Evolutionary conservation across 1,139 yeast species (phyloP).

Genomic region (Pichia cactophila): DNA sequence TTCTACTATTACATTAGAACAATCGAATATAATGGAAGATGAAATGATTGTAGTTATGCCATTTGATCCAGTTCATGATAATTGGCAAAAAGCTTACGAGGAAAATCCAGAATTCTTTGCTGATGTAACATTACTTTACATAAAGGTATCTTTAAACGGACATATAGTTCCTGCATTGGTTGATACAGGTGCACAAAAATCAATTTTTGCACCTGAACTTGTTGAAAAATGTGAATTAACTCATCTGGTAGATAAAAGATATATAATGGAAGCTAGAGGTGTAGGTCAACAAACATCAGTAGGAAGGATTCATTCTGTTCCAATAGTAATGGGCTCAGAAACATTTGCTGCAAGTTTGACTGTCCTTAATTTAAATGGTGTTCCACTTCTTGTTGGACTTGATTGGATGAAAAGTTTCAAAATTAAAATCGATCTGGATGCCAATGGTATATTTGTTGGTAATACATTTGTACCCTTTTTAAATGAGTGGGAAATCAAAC

Average conservation of each 20-base stretch:
- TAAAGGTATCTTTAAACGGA: slow-evolving; percentile 71
- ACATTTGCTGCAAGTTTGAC: slow-evolving; percentile 74
- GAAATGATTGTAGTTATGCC: slow-evolving; percentile 8
- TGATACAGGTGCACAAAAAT: slow-evolving; percentile 92
- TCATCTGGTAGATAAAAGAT: slow-evolving; percentile 73
- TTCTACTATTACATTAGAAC: slow-evolving; percentile 6
- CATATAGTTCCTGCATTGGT: slow-evolving; percentile 83
- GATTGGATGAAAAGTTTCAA: slow-evolving; percentile 86
- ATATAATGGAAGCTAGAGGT: slow-evolving; percentile 78
- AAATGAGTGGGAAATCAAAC: slow-evolving; percentile 19
- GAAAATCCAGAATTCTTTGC: slow-evolving; percentile 87
- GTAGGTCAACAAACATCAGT: slow-evolving; percentile 76
- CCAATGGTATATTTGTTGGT: slow-evolving; percentile 65
- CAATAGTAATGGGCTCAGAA: slow-evolving; percentile 64
- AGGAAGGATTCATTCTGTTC: slow-evolving; percentile 87
- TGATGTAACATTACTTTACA: slow-evolving; percentile 71
- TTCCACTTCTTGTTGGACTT: slow-evolving; percentile 54
- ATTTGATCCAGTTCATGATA: slow-evolving; percentile 11
- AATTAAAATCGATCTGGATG: slow-evolving; percentile 68
- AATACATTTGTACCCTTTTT: slow-evolving; percentile 31
- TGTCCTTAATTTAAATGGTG: slow-evolving; percentile 63
- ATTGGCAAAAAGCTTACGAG: slow-evolving; percentile 71
- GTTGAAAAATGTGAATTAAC: slow-evolving; percentile 68
- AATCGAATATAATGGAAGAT: slow-evolving; percentile 6
- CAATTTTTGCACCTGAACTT: slow-evolving; percentile 69